Conservation (phyloP, 1,139 yeast species). For the Blastobotrys petasosporus region DNA sequence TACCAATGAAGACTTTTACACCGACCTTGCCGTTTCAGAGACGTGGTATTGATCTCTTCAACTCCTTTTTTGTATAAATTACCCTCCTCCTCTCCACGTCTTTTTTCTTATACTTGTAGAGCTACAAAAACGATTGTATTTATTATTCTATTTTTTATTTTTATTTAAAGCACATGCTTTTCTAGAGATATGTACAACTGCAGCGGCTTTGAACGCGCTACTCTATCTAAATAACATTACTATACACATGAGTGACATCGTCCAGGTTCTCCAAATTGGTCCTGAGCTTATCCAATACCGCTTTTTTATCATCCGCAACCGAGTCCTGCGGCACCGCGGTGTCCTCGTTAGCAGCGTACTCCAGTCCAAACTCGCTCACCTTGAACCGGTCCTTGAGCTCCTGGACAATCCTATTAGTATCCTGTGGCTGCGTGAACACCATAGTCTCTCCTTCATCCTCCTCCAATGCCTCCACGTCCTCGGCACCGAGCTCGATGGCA, state of each 20-base stretch:
- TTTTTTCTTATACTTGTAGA: too few species aligned
- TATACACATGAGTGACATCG: slow-evolving; percentile 74
- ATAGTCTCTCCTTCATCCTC: slow-evolving; percentile 27
- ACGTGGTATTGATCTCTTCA: too few species aligned
- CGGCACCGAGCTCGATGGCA: slow-evolving; percentile 76
- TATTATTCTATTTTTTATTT: too few species aligned
- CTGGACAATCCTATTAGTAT: slow-evolving; percentile 57
- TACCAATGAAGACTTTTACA: too few species aligned
- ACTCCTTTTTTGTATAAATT: too few species aligned
- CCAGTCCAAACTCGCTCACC: slow-evolving; percentile 65
- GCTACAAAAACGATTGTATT: too few species aligned
- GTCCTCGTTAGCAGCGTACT: slow-evolving; percentile 61
- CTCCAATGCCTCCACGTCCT: slow-evolving; percentile 56
- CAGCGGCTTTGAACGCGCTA: too few species aligned
- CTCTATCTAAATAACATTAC: slow-evolving; percentile 35
- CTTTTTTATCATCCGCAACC: slow-evolving; percentile 41
- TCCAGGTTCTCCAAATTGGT: slow-evolving; percentile 63
- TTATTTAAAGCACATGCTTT: too few species aligned
- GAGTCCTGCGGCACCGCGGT: slow-evolving; percentile 46
- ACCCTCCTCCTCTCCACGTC: too few species aligned
- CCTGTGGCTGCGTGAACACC: slow-evolving; percentile 52
- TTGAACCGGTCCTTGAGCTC: slow-evolving; percentile 51
- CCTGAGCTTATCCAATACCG: slow-evolving; percentile 53
- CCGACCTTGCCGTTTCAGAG: too few species aligned
- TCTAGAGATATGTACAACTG: too few species aligned